Evolutionary conservation across 495 filamentous ascomycete genomes (phyloP).

Genomic region (Xylaria grammica): DNA sequence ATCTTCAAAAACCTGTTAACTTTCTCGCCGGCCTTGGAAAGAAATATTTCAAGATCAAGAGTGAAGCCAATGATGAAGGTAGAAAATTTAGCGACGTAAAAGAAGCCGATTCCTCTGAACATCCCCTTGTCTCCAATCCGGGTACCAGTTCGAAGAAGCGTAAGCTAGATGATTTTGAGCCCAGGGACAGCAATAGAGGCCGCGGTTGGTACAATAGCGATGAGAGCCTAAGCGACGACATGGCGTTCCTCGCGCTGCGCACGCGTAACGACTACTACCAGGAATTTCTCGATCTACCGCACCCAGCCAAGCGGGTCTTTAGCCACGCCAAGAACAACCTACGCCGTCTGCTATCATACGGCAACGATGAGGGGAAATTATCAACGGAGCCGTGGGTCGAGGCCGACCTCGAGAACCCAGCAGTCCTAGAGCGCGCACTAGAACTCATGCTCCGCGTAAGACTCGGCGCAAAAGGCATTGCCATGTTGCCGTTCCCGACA

Average conservation of each 20-base stretch:
- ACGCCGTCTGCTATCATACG: constrained; percentile 30
- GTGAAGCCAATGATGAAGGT: background rate
- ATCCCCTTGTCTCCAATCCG: background rate
- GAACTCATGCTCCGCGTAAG: constrained; percentile 34
- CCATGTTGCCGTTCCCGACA: constrained; percentile 31
- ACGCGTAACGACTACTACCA: constrained; percentile 26
- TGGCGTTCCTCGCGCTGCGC: constrained; percentile 17
- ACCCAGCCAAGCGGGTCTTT: constrained; percentile 16
- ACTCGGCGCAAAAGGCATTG: constrained; percentile 25
- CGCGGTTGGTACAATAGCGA: background rate
- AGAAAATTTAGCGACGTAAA: too few relatives aligned
- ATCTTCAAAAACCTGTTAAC: background rate
- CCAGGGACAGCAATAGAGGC: background rate
- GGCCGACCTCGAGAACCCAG: constrained; percentile 25
- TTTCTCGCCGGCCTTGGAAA: background rate
- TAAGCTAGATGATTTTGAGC: background rate
- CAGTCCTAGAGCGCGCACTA: constrained; percentile 33
- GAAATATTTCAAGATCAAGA: background rate
- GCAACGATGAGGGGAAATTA: background rate
- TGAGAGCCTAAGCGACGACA: background rate
- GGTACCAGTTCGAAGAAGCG: constrained; percentile 10
- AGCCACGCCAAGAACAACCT: constrained; percentile 32
- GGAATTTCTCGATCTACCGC: constrained; percentile 27
- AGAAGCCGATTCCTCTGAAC: background rate
- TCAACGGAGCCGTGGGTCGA: constrained; percentile 14